Percentiles rank a stretch among this genome's conserved stretches.
These are phyloP conservation scores for Alternaria dauci DNA, from an alignment of 2,329 filamentous ascomycete genomes.

Conservation along the genomic window DNA sequence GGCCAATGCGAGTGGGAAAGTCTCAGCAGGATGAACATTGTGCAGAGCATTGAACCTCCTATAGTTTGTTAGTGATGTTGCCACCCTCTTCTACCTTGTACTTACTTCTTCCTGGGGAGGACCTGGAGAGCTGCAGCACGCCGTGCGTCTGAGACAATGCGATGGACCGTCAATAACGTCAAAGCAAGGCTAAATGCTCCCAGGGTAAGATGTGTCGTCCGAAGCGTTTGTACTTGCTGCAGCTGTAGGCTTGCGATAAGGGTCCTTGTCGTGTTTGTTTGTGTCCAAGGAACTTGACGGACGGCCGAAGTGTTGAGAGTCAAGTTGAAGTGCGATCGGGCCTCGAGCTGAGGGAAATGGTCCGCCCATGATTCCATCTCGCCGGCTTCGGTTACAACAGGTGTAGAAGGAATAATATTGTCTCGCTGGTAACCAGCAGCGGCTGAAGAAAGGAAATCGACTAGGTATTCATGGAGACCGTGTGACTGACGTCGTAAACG, in stretches of 20 bases:
- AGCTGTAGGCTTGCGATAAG: slow-evolving; percentile 49
- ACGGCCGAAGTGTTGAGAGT: slow-evolving; percentile 46
- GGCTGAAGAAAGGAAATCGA: slow-evolving; percentile 44
- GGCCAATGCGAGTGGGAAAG: slow-evolving; percentile 52
- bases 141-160: slow-evolving; percentile 51
- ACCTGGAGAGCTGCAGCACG: slow-evolving; percentile 45
- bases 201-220: slow-evolving; percentile 51
- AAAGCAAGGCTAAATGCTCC: slow-evolving; percentile 51
- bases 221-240: slow-evolving; percentile 49
- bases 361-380: slow-evolving; percentile 51
- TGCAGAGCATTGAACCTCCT: slow-evolving; percentile 49
- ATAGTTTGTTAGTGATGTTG: slow-evolving; percentile 20
- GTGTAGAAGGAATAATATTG: slow-evolving; percentile 42
- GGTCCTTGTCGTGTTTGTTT: slow-evolving; percentile 39
- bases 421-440: slow-evolving; percentile 53
- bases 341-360: slow-evolving; percentile 43
- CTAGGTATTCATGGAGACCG: slow-evolving; percentile 51
- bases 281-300: slow-evolving; percentile 41
- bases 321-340: slow-evolving; percentile 51
- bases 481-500: slow-evolving; percentile 45
- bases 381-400: slow-evolving; percentile 35
- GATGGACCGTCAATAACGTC: slow-evolving; percentile 45
- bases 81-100: not conserved
- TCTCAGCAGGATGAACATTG: slow-evolving; percentile 52
- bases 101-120: slow-evolving; percentile 45